Evolutionary conservation across 202 grass and related monocot species (phyloP).

Genomic region (Carex sylvatica): DNA sequence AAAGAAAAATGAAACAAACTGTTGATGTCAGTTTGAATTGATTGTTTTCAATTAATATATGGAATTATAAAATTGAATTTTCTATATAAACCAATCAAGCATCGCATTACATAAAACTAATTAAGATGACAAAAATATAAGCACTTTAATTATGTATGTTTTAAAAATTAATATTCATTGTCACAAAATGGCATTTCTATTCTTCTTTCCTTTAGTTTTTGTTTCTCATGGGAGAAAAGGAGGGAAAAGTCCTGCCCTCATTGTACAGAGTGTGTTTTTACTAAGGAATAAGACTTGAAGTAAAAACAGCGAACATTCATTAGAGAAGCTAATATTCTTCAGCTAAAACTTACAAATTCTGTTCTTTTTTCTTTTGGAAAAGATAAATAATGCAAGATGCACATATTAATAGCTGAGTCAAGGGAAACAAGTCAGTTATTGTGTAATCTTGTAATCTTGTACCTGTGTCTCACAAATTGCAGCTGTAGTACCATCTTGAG

Average conservation of each 20-base stretch:
- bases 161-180: no score
- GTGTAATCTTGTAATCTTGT: slow-evolving; percentile 5
- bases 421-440: no score
- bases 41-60: background rate
- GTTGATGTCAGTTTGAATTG: background rate
- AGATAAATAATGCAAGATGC: background rate
- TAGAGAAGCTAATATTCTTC: background rate
- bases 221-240: background rate
- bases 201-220: background rate
- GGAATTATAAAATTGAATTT: no score
- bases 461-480: slow-evolving; percentile 81
- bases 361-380: background rate
- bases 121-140: no score
- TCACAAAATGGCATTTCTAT: background rate
- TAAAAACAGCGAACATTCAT: background rate
- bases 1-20: background rate
- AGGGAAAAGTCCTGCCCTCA: background rate
- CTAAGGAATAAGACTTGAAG: background rate
- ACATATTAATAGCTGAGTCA: background rate
- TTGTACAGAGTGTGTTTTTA: background rate
- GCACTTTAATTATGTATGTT: no score
- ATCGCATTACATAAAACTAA: no score
- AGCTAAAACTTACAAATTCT: background rate
- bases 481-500: slow-evolving; percentile 60
- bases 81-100: no score